These are phyloP conservation scores for Neonectria punicea DNA, from an alignment of 2,329 filamentous ascomycete species.

Conservation along the genomic window DNA sequence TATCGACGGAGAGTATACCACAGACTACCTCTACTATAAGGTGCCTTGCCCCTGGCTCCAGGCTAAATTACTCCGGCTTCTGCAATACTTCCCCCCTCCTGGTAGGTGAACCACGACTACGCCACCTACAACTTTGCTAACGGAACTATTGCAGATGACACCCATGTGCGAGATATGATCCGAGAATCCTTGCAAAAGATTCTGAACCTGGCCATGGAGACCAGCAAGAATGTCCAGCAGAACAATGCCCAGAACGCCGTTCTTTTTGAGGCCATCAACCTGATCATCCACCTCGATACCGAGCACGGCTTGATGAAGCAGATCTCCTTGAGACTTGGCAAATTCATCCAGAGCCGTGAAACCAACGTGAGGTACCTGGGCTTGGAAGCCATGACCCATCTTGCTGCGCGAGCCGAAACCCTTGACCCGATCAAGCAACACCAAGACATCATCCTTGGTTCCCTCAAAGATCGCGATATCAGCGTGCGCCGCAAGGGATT, in stretches of 20 bases:
- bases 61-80: slow-evolving; percentile 88
- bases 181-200: slow-evolving; percentile 92
- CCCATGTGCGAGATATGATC: slow-evolving; percentile 89
- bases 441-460: slow-evolving; percentile 94
- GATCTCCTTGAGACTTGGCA: slow-evolving; percentile 88
- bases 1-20: slow-evolving; percentile 87
- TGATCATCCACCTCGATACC: slow-evolving; percentile 97
- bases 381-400: slow-evolving; percentile 96
- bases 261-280: slow-evolving; percentile 97
- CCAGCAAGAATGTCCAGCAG: slow-evolving; percentile 98
- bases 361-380: slow-evolving; percentile 98
- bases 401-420: slow-evolving; percentile 92
- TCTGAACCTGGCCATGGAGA: slow-evolving; percentile 88
- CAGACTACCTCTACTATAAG: slow-evolving; percentile 98
- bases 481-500: slow-evolving; percentile 95
- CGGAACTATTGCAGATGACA: slow-evolving; percentile 74
- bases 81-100: slow-evolving; percentile 97
- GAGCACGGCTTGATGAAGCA: slow-evolving; percentile 96
- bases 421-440: slow-evolving; percentile 98
- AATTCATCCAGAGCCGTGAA: slow-evolving; percentile 96
- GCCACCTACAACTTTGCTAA: slow-evolving; percentile 8
- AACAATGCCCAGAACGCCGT: slow-evolving; percentile 99
- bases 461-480: slow-evolving; percentile 94
- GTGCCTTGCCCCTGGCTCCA: slow-evolving; percentile 99
- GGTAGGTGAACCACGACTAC: slow-evolving; percentile 62